Evolutionary conservation across 2,329 filamentous ascomycete species (phyloP).

Genomic region (Ilyonectria destructans): DNA sequence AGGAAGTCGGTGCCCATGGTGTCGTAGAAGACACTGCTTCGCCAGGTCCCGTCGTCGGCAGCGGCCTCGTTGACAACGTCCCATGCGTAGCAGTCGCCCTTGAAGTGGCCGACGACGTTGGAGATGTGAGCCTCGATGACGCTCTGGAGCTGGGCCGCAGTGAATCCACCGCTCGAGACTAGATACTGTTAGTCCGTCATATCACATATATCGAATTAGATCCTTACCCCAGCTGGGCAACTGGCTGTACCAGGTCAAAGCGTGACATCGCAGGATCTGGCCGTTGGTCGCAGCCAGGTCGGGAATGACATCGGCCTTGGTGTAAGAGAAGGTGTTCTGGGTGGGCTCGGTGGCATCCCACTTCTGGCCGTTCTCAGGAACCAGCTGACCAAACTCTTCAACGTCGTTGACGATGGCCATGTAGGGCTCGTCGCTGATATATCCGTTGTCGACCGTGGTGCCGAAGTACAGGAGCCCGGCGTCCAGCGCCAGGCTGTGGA

Average conservation of each 20-base stretch:
- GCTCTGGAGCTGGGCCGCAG: slow-evolving; percentile 69
- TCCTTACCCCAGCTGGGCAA: slow-evolving; percentile 50
- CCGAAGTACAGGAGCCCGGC: slow-evolving; percentile 76
- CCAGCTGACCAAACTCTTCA: slow-evolving; percentile 76
- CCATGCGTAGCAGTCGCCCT: slow-evolving; percentile 75
- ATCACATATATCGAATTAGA: neutral
- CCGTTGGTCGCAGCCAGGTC: slow-evolving; percentile 64
- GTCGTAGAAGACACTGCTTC: slow-evolving; percentile 68
- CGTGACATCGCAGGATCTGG: slow-evolving; percentile 76
- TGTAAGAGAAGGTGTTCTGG: slow-evolving; percentile 72
- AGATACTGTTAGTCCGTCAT: neutral
- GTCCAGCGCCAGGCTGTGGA: slow-evolving; percentile 69
- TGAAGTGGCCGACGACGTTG: slow-evolving; percentile 71
- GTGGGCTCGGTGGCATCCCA: slow-evolving; percentile 76
- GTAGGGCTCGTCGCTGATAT: slow-evolving; percentile 70
- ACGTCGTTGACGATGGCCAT: slow-evolving; percentile 68
- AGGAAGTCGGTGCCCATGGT: slow-evolving; percentile 72
- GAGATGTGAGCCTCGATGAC: slow-evolving; percentile 72
- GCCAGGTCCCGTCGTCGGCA: slow-evolving; percentile 70
- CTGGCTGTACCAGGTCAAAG: slow-evolving; percentile 65
- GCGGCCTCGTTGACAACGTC: slow-evolving; percentile 78
- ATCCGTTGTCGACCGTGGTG: slow-evolving; percentile 74
- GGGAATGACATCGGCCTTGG: slow-evolving; percentile 69
- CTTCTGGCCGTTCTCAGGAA: slow-evolving; percentile 76
- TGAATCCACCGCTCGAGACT: slow-evolving; percentile 64